Conservation (phyloP, 768 basidiomycete genomes). For the Pulveroboletus sp. region DNA sequence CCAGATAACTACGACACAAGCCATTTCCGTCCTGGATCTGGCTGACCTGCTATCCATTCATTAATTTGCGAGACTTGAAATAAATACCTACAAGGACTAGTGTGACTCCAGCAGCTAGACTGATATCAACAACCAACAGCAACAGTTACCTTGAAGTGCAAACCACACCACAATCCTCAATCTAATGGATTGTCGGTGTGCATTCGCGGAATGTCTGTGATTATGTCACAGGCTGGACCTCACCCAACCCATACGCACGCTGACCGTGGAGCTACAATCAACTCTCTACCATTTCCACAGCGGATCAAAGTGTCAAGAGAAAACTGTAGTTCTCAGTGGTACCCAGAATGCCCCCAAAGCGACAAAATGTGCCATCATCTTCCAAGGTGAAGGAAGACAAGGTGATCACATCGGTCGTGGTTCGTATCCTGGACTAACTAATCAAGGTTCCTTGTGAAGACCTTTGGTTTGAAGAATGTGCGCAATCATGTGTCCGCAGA, state of each 20-base stretch:
- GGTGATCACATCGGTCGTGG: slow-evolving; percentile 38
- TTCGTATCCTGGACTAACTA: slow-evolving; percentile 21
- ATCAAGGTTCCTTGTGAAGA: slow-evolving; percentile 43
- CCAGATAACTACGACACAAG: no score
- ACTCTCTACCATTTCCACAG: neutral
- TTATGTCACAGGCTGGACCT: neutral
- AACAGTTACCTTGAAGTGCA: no score
- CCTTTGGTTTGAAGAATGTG: slow-evolving; percentile 87
- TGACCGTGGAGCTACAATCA: neutral
- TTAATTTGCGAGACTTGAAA: no score
- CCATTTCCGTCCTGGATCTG: no score
- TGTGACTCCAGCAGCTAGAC: no score
- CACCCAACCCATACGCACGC: neutral
- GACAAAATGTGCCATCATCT: slow-evolving; percentile 50
- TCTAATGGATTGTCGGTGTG: neutral
- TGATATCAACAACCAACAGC: no score
- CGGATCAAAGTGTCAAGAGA: neutral
- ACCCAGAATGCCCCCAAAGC: slow-evolving; percentile 73
- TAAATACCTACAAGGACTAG: no score
- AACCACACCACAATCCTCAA: no score
- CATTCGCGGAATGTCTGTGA: neutral
- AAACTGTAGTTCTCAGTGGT: neutral
- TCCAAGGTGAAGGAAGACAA: slow-evolving; percentile 81
- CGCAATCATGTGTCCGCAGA: slow-evolving; percentile 25
- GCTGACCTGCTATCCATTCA: no score